Conservation (phyloP, 805 yeast species). For the Candida endomychidarum region DNA sequence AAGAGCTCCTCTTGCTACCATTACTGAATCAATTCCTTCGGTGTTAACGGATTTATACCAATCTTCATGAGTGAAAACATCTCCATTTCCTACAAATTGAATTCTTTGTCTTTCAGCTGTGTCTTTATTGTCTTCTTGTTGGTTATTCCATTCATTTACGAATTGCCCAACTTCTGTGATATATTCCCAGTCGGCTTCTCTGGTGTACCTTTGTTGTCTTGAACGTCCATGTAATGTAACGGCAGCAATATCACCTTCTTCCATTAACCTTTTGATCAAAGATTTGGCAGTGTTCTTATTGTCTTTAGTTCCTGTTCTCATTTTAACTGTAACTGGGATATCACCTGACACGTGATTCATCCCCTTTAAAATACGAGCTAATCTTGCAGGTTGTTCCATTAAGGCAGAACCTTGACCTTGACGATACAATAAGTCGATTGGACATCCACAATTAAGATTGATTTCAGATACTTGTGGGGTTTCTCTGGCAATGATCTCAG, state of each 20-base stretch:
- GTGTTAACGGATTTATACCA: conserved; percentile 73
- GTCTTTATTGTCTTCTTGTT: conserved; percentile 60
- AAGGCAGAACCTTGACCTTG: conserved; percentile 96
- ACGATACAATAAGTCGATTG: conserved; percentile 89
- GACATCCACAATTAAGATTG: conserved; percentile 95
- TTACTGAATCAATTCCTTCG: conserved; percentile 82
- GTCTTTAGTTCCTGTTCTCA: conserved; percentile 89
- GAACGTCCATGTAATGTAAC: conserved; percentile 95
- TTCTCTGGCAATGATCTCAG: conserved; percentile 68
- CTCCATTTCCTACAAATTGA: conserved; percentile 94
- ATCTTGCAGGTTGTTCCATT: conserved; percentile 81
- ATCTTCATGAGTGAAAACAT: conserved; percentile 80
- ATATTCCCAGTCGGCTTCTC: conserved; percentile 91
- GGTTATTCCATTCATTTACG: conserved; percentile 58
- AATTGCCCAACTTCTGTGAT: conserved; percentile 69
- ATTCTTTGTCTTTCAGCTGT: conserved; percentile 58
- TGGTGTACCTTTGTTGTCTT: conserved; percentile 91
- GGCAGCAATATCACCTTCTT: conserved; percentile 82
- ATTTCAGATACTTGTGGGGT: conserved; percentile 71
- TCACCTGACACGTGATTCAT: conserved; percentile 91
- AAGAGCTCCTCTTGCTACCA: conserved; percentile 97
- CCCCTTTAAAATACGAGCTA: conserved; percentile 75
- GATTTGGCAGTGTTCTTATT: conserved; percentile 83
- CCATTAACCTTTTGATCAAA: conserved; percentile 67
- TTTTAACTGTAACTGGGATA: conserved; percentile 85